A percentile compares a stretch with the other conserved stretches of the same genome.
Evolutionary conservation across 108 stramenopile species (phyloP).

Genomic region (Asterionellopsis glacialis): DNA sequence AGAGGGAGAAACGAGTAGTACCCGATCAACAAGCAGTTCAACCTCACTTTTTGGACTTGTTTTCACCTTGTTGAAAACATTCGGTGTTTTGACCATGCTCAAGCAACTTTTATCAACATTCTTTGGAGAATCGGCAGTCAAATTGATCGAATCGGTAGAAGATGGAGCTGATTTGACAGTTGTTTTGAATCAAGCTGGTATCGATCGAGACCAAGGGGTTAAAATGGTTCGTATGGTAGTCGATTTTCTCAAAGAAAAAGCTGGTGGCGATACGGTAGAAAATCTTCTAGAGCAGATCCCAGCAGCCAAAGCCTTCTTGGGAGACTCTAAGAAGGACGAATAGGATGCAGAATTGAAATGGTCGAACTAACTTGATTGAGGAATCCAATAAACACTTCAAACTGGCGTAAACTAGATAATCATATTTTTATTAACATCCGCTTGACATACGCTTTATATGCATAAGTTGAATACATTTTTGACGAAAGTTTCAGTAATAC

Average conservation of each 20-base stretch:
- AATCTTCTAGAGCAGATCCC: neutral
- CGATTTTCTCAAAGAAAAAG: neutral
- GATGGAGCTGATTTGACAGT: conserved; percentile 1
- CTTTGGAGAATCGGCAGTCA: neutral
- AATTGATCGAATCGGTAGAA: conserved; percentile 7
- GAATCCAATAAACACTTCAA: too few species aligned
- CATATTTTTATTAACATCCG: too few species aligned
- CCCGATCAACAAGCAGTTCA: neutral
- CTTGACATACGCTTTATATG: too few species aligned
- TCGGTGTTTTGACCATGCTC: neutral
- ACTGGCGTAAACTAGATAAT: too few species aligned
- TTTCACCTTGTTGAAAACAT: neutral
- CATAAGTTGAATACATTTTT: too few species aligned
- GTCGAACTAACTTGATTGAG: too few species aligned
- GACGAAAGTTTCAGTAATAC: too few species aligned
- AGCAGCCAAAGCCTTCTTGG: neutral
- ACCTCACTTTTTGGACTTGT: neutral
- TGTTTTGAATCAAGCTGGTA: neutral
- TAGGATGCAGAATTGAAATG: too few species aligned
- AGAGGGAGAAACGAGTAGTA: neutral
- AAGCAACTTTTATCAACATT: conserved; percentile 4
- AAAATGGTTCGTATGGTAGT: conserved; percentile 7
- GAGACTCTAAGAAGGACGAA: neutral
- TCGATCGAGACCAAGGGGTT: neutral
- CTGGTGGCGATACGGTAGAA: neutral